A percentile compares a stretch with the other conserved stretches of the same genome.
phyloP scores from a whole-genome alignment of 164 flowering plant genomes.

The Stephania japonica region DNA sequence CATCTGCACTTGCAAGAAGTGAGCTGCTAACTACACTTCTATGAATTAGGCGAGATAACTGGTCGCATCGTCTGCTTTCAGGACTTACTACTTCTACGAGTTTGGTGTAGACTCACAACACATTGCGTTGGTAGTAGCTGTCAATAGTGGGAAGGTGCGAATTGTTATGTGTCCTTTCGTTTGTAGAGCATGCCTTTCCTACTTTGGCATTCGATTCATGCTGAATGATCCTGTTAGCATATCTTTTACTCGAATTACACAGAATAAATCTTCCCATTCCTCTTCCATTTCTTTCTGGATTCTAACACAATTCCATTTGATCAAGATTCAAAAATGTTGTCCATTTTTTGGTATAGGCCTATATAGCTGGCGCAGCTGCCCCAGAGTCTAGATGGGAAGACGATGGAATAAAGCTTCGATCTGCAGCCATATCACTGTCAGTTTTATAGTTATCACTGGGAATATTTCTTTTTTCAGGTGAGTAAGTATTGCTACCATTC shows the following conservation, averaged over 20 bases:
- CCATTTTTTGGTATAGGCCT: conserved; percentile 34
- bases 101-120: conserved; percentile 67
- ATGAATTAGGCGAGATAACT: not conserved
- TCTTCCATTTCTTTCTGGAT: not conserved
- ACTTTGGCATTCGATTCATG: not conserved
- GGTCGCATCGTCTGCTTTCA: conserved; percentile 24
- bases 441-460: conserved; percentile 34
- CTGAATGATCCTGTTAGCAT: not conserved
- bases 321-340: not conserved
- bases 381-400: conserved; percentile 74
- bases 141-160: conserved; percentile 73
- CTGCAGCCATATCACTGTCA: conserved; percentile 85
- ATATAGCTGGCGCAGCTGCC: conserved; percentile 84
- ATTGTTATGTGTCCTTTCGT: not conserved
- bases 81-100: conserved; percentile 90
- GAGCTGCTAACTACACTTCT: not conserved
- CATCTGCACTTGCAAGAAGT: not conserved
- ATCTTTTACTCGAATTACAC: not conserved
- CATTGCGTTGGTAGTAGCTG: conserved; percentile 77
- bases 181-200: not conserved
- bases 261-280: not conserved
- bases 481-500: not conserved
- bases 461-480: not conserved
- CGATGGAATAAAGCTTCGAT: conserved; percentile 83
- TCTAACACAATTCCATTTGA: not conserved